Evolutionary conservation across 768 basidiomycete species (phyloP).

Genomic region (Cubamyces sp.): DNA sequence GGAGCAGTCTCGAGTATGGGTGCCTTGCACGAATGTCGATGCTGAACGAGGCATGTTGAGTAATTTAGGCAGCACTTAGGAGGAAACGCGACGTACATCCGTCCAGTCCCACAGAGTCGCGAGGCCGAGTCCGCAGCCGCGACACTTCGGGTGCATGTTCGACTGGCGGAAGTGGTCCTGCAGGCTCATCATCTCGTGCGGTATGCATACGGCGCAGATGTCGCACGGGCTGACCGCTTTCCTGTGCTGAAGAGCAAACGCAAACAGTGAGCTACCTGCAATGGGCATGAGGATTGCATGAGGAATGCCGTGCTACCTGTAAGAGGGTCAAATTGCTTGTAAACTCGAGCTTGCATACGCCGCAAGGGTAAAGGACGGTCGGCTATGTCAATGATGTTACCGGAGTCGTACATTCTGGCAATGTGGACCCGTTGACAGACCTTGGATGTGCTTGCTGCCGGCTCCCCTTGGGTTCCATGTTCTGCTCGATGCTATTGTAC

Average conservation of each 20-base stretch:
- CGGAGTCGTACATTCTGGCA: neutral
- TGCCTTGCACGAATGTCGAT: neutral
- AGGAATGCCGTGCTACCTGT: neutral
- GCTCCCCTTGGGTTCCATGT: neutral
- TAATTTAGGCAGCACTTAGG: too few relatives aligned
- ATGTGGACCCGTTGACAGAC: neutral
- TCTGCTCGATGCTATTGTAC: neutral
- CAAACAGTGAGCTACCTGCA: too few relatives aligned
- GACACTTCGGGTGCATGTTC: neutral
- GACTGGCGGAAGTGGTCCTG: constrained; percentile 10
- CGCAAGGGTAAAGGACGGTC: neutral
- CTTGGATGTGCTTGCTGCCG: too few relatives aligned
- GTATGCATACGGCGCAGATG: neutral
- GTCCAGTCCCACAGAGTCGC: neutral
- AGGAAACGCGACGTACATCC: constrained; percentile 44
- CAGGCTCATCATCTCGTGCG: constrained; percentile 4
- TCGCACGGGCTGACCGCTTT: constrained; percentile 1
- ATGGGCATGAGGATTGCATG: too few relatives aligned
- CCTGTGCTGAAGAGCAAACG: neutral
- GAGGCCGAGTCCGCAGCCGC: neutral
- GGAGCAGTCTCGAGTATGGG: neutral
- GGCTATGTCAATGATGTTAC: too few relatives aligned
- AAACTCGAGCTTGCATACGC: constrained; percentile 3
- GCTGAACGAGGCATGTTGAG: neutral
- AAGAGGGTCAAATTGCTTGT: neutral